A percentile compares a stretch with the other conserved stretches of the same genome.
Evolutionary conservation across 805 yeast species (phyloP).

Genomic region (Candida maesae): DNA sequence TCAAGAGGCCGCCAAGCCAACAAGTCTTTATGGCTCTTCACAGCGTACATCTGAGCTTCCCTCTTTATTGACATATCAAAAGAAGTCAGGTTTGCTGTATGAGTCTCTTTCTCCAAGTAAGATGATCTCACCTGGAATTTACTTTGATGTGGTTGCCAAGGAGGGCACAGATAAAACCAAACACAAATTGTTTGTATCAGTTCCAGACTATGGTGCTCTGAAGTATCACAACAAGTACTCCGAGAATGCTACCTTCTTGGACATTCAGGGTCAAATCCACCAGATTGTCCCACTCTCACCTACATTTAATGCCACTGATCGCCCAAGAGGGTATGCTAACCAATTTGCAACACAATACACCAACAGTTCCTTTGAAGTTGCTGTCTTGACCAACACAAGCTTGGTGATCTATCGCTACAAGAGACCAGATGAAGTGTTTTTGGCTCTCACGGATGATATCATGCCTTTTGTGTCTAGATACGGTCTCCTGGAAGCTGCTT

Average conservation of each 20-base stretch:
- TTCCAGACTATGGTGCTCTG: slow-evolving; percentile 81
- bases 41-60: slow-evolving; percentile 23
- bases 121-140: slow-evolving; percentile 83
- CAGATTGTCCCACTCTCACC: slow-evolving; percentile 71
- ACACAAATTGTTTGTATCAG: slow-evolving; percentile 64
- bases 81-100: slow-evolving; percentile 50
- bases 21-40: slow-evolving; percentile 14
- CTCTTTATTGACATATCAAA: slow-evolving; percentile 44
- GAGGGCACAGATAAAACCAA: slow-evolving; percentile 16
- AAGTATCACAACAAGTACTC: slow-evolving; percentile 67
- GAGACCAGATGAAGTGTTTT: slow-evolving; percentile 76
- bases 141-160: slow-evolving; percentile 55
- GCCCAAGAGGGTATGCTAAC: slow-evolving; percentile 82
- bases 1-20: slow-evolving; percentile 31
- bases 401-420: slow-evolving; percentile 72
- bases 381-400: slow-evolving; percentile 77
- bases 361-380: slow-evolving; percentile 62
- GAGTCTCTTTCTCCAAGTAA: slow-evolving; percentile 55
- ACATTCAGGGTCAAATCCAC: slow-evolving; percentile 57
- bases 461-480: slow-evolving; percentile 70
- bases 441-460: slow-evolving; percentile 64
- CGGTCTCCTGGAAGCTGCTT: slow-evolving; percentile 87
- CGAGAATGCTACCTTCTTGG: slow-evolving; percentile 79
- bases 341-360: slow-evolving; percentile 84
- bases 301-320: slow-evolving; percentile 63